These are phyloP conservation scores for Tolypocladium sp. DNA, from an alignment of 2,329 filamentous ascomycete genomes.

Conservation along the genomic window DNA sequence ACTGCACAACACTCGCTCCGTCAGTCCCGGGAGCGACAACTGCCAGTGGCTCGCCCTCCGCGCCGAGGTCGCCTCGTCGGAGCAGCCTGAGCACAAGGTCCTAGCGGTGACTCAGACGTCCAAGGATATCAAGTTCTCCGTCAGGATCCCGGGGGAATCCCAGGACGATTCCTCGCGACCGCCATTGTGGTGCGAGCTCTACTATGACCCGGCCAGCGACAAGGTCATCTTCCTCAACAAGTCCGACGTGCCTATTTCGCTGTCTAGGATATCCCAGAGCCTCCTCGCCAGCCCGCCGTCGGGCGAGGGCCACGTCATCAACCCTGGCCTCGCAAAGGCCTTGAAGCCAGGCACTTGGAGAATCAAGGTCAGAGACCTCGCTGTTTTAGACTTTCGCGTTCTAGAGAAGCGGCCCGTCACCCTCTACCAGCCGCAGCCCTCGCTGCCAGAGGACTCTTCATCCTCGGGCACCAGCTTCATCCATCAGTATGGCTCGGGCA, in stretches of 20 bases:
- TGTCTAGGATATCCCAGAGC: conserved; percentile 35
- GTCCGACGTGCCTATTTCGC: conserved; percentile 42
- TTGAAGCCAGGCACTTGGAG: conserved; percentile 48
- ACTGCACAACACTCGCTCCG: conserved; percentile 41
- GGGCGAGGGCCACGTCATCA: conserved; percentile 33
- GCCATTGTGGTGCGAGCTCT: conserved; percentile 50
- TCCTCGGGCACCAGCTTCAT: conserved; percentile 19
- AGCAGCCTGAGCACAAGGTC: conserved; percentile 46
- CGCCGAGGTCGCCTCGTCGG: conserved; percentile 41
- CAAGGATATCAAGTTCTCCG: conserved; percentile 51
- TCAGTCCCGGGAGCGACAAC: conserved; percentile 47
- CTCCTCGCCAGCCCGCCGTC: conserved; percentile 27
- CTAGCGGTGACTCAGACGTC: conserved; percentile 51
- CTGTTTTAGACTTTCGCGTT: conserved; percentile 49
- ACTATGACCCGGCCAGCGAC: conserved; percentile 51
- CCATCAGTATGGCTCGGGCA: conserved; percentile 27
- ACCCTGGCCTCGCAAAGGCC: conserved; percentile 34
- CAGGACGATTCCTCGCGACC: conserved; percentile 33
- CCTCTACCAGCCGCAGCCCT: conserved; percentile 23
- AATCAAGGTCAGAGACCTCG: conserved; percentile 38
- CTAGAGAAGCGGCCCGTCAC: conserved; percentile 43
- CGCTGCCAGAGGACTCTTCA: conserved; percentile 17
- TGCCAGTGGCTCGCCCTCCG: conserved; percentile 48
- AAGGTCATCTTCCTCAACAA: conserved; percentile 47
- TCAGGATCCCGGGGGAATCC: conserved; percentile 42